phyloP scores from a whole-genome alignment of 2,329 filamentous ascomycete genomes.

The Aspergillus fructus region DNA sequence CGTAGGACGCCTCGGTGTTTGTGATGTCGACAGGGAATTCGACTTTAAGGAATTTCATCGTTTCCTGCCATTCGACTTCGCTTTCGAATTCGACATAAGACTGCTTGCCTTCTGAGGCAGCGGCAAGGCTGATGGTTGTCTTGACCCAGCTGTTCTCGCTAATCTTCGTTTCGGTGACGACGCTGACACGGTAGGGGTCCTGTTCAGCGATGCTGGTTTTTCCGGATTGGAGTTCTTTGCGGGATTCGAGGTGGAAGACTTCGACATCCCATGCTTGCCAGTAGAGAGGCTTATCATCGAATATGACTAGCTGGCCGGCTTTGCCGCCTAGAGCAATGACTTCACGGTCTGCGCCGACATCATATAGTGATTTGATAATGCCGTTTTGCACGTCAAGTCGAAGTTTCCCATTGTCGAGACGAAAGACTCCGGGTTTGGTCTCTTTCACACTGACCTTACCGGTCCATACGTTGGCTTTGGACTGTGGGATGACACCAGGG shows the following conservation, averaged over 20 bases:
- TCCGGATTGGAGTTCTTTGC: constrained; percentile 69
- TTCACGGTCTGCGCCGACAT: constrained; percentile 71
- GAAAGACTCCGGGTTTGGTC: constrained; percentile 62
- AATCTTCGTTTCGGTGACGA: constrained; percentile 82
- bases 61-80: constrained; percentile 96
- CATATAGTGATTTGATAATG: constrained; percentile 79
- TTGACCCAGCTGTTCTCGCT: constrained; percentile 83
- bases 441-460: constrained; percentile 51
- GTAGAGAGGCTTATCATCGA: constrained; percentile 95
- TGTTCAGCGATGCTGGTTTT: constrained; percentile 70
- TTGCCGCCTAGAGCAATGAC: constrained; percentile 70
- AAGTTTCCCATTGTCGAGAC: constrained; percentile 76
- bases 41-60: constrained; percentile 97
- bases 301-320: constrained; percentile 89
- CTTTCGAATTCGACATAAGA: constrained; percentile 75
- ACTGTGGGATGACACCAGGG: constrained; percentile 43
- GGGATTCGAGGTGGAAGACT: constrained; percentile 87
- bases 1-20: constrained; percentile 91
- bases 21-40: constrained; percentile 92
- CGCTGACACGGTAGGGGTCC: constrained; percentile 72
- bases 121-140: constrained; percentile 77
- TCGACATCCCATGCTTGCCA: constrained; percentile 99
- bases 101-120: constrained; percentile 63
- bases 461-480: constrained; percentile 20
- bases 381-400: constrained; percentile 71